Conservation (phyloP, 2,329 filamentous ascomycete genomes). For the Trichoderma guizhouense region DNA sequence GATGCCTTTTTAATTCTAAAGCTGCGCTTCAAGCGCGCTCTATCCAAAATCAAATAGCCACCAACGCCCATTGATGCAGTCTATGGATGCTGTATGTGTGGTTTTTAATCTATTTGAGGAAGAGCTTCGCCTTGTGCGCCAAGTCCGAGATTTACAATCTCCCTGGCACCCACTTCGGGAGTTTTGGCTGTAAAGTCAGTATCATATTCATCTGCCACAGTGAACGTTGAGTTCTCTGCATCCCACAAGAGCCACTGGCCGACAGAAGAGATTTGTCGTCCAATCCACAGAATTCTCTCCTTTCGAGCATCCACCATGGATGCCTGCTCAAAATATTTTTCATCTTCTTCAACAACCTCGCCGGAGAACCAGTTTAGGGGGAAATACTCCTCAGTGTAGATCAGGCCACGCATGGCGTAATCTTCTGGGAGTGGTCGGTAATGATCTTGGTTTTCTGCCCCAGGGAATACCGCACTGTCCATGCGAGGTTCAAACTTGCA, state of each 20-base stretch:
- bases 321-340: slow-evolving; percentile 59
- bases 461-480: slow-evolving; percentile 45
- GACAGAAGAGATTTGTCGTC: slow-evolving; percentile 42
- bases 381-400: slow-evolving; percentile 59
- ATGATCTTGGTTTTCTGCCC: slow-evolving; percentile 39
- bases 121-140: not conserved
- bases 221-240: slow-evolving; percentile 35
- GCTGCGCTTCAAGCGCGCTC: no score
- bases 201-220: slow-evolving; percentile 37
- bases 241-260: slow-evolving; percentile 49
- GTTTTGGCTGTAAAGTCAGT: slow-evolving; percentile 25
- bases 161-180: not conserved
- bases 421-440: slow-evolving; percentile 65
- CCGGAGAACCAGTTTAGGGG: slow-evolving; percentile 56
- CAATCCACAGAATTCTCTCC: slow-evolving; percentile 59
- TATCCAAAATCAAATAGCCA: no score
- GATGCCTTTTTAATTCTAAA: no score
- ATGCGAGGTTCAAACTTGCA: slow-evolving; percentile 35
- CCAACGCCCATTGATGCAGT: not conserved
- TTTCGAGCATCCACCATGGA: slow-evolving; percentile 57
- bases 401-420: slow-evolving; percentile 60
- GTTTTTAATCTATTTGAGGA: not conserved
- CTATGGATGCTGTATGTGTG: not conserved
- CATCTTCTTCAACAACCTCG: slow-evolving; percentile 62
- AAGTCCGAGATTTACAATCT: not conserved